Conservation (phyloP, 495 filamentous ascomycete species). For the Podospora bellae-mahoneyi region DNA sequence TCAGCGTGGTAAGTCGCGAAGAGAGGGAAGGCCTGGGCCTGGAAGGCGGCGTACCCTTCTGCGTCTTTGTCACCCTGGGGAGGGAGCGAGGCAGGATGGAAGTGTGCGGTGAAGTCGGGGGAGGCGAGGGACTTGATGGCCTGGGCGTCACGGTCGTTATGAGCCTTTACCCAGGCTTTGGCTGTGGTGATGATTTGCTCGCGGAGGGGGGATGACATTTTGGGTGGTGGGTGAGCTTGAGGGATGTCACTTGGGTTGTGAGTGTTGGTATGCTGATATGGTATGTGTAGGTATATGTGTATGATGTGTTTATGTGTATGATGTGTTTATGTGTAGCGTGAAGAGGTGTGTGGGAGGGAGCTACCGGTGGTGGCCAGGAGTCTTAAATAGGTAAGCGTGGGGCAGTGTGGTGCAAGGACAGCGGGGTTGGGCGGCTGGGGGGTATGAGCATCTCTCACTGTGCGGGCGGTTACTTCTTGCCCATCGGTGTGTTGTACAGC, state of each 20-base stretch:
- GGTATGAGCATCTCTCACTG: too few relatives aligned
- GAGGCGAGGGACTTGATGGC: neutral
- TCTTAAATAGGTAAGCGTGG: too few relatives aligned
- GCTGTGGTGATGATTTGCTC: constrained; percentile 7
- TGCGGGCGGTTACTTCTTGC: too few relatives aligned
- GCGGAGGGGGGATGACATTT: constrained; percentile 1
- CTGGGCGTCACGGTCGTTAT: constrained; percentile 2
- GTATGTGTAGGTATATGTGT: too few relatives aligned
- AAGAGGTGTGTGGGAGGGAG: too few relatives aligned
- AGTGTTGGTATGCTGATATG: neutral
- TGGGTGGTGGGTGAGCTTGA: neutral
- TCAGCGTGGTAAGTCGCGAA: constrained; percentile 1
- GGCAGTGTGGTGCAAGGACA: too few relatives aligned
- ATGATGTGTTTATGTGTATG: too few relatives aligned
- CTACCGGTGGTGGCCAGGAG: too few relatives aligned
- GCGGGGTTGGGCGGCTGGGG: too few relatives aligned
- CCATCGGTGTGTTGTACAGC: too few relatives aligned
- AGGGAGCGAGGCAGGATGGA: neutral
- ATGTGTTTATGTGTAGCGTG: too few relatives aligned
- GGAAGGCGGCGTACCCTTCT: neutral
- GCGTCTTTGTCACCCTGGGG: constrained; percentile 2
- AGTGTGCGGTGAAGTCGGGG: neutral
- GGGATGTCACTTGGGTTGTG: too few relatives aligned
- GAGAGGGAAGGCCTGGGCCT: neutral
- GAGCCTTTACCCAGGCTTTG: neutral